Evolutionary conservation across 2,329 filamentous ascomycete species (phyloP).

Genomic region (Colletotrichum phormii): DNA sequence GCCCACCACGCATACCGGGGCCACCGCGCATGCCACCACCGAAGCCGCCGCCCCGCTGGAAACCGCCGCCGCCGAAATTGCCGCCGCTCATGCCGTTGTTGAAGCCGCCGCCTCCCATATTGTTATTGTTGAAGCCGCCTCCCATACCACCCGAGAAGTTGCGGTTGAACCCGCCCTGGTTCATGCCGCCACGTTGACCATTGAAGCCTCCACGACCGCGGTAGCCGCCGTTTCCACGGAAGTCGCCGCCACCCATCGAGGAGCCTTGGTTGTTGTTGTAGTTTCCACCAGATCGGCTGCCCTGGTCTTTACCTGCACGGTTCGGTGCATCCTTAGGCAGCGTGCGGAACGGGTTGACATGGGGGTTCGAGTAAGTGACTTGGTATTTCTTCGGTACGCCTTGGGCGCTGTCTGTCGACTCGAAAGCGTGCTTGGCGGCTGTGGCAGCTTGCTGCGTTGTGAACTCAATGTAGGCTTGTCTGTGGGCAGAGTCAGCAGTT

Average conservation of each 20-base stretch:
- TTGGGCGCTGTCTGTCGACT: conserved; percentile 68
- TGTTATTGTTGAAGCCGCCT: conserved; percentile 59
- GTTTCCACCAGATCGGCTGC: conserved; percentile 59
- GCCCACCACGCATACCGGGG: conserved; percentile 52
- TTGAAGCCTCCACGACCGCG: conserved; percentile 63
- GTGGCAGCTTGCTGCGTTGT: conserved; percentile 85
- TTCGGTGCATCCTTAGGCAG: conserved; percentile 88
- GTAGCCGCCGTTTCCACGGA: conserved; percentile 60
- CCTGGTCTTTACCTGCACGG: conserved; percentile 73
- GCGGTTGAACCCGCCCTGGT: conserved; percentile 56
- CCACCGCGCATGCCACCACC: conserved; percentile 61
- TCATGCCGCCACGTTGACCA: conserved; percentile 62
- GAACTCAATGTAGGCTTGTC: conserved; percentile 88
- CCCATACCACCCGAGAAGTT: conserved; percentile 49
- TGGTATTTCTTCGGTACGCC: conserved; percentile 76
- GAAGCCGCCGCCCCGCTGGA: conserved; percentile 60
- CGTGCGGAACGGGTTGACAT: conserved; percentile 89
- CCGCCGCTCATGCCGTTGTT: conserved; percentile 65
- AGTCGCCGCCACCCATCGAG: conserved; percentile 56
- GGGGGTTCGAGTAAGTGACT: conserved; percentile 80
- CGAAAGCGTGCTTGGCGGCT: conserved; percentile 84
- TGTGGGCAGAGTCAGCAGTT: conserved; percentile 43
- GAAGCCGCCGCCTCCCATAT: conserved; percentile 59
- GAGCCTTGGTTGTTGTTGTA: conserved; percentile 56
- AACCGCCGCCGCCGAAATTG: conserved; percentile 56